These are phyloP conservation scores for Mucor sp. DNA, from an alignment of 371 early-diverging fungal genomes.

Conservation along the genomic window DNA sequence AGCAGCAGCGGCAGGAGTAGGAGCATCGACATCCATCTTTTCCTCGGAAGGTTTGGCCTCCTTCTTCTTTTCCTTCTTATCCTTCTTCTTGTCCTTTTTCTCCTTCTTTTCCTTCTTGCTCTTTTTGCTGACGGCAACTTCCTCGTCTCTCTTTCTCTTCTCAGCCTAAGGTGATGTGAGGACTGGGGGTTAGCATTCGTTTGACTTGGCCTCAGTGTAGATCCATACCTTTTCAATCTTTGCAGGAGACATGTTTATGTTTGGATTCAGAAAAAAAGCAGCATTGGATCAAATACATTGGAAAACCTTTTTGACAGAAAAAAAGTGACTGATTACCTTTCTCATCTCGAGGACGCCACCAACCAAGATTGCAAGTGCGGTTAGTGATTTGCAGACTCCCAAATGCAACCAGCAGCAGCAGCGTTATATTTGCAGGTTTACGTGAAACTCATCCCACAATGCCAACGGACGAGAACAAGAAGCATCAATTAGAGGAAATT, in stretches of 20 bases:
- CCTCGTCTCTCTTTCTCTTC: conserved; percentile 30
- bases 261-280: background rate
- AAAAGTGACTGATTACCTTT: no score
- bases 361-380: no score
- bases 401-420: no score
- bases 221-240: conserved; percentile 28
- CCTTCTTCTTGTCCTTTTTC: conserved; percentile 32
- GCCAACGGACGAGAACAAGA: conserved; percentile 22
- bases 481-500: conserved; percentile 44
- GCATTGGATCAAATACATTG: background rate
- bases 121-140: conserved; percentile 18
- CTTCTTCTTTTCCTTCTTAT: conserved; percentile 39
- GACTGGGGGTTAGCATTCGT: background rate
- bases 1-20: conserved; percentile 15
- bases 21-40: conserved; percentile 5
- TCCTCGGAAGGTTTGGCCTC: conserved; percentile 15
- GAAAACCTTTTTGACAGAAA: no score
- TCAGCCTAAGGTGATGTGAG: conserved; percentile 11
- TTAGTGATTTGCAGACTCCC: no score
- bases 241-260: conserved; percentile 20
- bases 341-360: no score
- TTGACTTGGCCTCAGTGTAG: background rate
- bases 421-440: no score
- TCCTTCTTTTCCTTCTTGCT: conserved; percentile 43
- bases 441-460: background rate